Evolutionary conservation across 345 rosid species (phyloP), one percentile per base, ranked within the genome.

Genomic region (Cardamine resedifolia): DNA sequence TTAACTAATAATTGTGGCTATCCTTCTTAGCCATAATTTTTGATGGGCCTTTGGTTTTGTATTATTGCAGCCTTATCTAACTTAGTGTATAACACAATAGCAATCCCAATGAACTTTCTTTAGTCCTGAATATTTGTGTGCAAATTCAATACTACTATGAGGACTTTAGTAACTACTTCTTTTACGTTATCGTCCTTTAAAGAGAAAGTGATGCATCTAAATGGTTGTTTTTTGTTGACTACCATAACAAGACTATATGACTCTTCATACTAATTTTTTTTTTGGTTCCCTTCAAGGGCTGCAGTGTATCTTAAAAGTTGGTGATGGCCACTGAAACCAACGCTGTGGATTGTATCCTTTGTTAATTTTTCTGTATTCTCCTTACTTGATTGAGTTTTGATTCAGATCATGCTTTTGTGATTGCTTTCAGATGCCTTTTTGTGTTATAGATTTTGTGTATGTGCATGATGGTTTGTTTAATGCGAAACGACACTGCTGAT

Each of bases 301-400:
- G 70, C 53, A 45, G 70, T 47, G 65, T 62, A 63, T 76, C 63
- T 63, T 76, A 44, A 62, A 43, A 8, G 6, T 43, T 45, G 45
- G 28, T 56, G 7, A 70, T 76, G 75, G 75, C 65, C 59, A 36
- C 71, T 33, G 71, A 55, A 28, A 38, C 15, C 20, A 55, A 31
- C 16, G 36, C 30, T 70, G 60, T 48, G 52, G 36, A 56, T 36
- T 47, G 79, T 69, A 76, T 76, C 75, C 66, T 76, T 62, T 27
- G 11, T 44, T 34, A 4, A 0, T 1, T 48, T 52, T 24, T 69
- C 58, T 47, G 23, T 56, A 12, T 38, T 36, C n/a, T 70, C 6
- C 24, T 15, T 55, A 10, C 36, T 68, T 41, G 34, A 10, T 48
- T 66, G 33, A 1, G 43, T 55, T 56, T 36, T 44, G 53, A 21